Conservation (phyloP, 192 early-diverging fungal genomes). For the Umbelopsis vinacea region DNA sequence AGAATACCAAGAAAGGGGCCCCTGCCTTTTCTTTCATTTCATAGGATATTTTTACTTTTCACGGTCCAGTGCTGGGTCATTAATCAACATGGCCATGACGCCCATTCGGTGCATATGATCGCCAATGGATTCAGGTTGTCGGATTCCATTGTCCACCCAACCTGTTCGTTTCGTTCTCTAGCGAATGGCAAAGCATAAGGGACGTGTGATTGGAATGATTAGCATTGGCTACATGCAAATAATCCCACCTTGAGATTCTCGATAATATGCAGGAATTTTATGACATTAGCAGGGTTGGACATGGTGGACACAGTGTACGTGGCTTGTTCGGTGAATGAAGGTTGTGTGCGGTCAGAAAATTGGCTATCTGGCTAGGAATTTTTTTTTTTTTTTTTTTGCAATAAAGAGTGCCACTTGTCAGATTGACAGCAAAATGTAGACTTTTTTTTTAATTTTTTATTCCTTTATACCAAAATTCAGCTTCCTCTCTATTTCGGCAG, state of each 20-base stretch:
- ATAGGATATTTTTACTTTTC: conserved; percentile 46
- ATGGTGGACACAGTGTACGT: conserved; percentile 11
- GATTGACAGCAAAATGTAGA: neutral
- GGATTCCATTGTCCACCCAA: conserved; percentile 79
- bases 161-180: conserved; percentile 92
- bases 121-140: conserved; percentile 80
- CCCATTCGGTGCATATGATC: conserved; percentile 98
- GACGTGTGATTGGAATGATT: neutral
- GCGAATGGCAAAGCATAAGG: neutral
- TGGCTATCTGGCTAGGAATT: neutral
- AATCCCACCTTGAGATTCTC: conserved; percentile 77
- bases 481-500: no score
- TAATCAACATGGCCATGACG: conserved; percentile 83
- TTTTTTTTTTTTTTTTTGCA: neutral
- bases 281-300: conserved; percentile 44
- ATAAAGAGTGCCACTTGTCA: neutral
- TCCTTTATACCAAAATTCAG: neutral
- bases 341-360: no score
- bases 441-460: no score
- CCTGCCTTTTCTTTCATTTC: neutral
- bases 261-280: conserved; percentile 79
- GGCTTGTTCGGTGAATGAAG: no score
- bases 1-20: neutral
- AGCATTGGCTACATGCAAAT: neutral
- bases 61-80: conserved; percentile 69